Evolutionary conservation across 139 green algal genomes (phyloP).

Genomic region (Chlorella sp.): DNA sequence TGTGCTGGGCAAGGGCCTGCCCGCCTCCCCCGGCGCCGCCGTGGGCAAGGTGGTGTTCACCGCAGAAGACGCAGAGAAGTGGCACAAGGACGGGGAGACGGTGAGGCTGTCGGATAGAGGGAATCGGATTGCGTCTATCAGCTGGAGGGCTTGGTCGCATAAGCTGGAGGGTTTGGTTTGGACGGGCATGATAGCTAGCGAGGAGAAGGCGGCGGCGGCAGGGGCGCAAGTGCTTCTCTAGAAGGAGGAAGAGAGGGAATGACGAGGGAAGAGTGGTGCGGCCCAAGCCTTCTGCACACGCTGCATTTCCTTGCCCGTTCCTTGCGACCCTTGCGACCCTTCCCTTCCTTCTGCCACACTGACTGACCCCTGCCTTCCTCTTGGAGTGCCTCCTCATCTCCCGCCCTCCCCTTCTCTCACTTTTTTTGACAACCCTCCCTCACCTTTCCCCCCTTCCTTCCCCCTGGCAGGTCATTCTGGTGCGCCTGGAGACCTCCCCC

Average conservation of each 20-base stretch:
- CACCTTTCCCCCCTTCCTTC: background rate
- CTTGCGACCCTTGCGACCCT: too few relatives aligned
- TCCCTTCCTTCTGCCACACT: too few relatives aligned
- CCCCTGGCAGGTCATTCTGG: constrained; percentile 63
- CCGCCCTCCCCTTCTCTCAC: background rate
- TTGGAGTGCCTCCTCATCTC: background rate
- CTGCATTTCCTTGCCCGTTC: too few relatives aligned
- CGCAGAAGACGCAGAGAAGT: constrained; percentile 81
- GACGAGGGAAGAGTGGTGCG: too few relatives aligned
- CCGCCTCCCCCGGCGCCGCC: constrained; percentile 85
- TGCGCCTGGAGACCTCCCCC: constrained; percentile 82
- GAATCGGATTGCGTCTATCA: too few relatives aligned
- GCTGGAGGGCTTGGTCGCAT: too few relatives aligned
- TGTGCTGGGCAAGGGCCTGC: constrained; percentile 80
- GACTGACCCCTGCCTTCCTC: too few relatives aligned
- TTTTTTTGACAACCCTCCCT: background rate
- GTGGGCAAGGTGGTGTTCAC: constrained; percentile 88
- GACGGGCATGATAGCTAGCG: background rate
- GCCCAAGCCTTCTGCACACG: too few relatives aligned
- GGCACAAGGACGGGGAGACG: constrained; percentile 53
- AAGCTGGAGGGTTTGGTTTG: too few relatives aligned
- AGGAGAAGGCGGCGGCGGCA: too few relatives aligned
- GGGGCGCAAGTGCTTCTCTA: too few relatives aligned
- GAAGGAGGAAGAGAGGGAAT: too few relatives aligned
- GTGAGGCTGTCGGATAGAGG: background rate